A percentile compares a stretch with the other conserved stretches of the same genome.
Evolutionary conservation across 352 stramenopile species (phyloP).

Genomic region (Hyaloperonospora brassicae): DNA sequence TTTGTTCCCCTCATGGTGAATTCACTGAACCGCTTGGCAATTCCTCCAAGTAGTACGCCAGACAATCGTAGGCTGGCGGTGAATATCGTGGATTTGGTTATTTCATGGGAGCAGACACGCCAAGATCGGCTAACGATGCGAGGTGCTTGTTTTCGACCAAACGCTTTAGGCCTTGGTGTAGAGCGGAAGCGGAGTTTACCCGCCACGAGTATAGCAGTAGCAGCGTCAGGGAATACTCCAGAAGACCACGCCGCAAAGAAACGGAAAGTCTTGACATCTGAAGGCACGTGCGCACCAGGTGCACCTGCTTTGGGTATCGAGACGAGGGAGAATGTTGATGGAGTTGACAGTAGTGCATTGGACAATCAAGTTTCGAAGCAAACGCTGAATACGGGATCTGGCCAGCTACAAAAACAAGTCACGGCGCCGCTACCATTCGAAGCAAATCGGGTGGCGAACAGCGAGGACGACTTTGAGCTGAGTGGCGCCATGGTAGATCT

Average conservation of each 20-base stretch:
- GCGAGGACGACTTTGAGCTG: slow-evolving; percentile 83
- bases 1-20: slow-evolving; percentile 96
- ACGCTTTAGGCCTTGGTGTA: slow-evolving; percentile 14
- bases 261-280: slow-evolving; percentile 32
- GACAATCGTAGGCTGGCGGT: slow-evolving; percentile 92
- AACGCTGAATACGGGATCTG: background rate
- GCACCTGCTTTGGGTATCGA: slow-evolving; percentile 17
- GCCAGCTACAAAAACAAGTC: slow-evolving; percentile 15
- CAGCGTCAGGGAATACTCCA: slow-evolving; percentile 7
- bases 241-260: slow-evolving; percentile 36
- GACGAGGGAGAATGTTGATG: slow-evolving; percentile 6
- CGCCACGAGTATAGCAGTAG: slow-evolving; percentile 9
- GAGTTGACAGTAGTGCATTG: slow-evolving; percentile 2
- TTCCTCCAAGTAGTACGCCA: slow-evolving; percentile 87
- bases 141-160: slow-evolving; percentile 8
- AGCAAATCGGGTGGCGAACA: slow-evolving; percentile 23
- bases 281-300: slow-evolving; percentile 9
- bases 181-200: slow-evolving; percentile 35
- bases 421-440: slow-evolving; percentile 18
- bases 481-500: slow-evolving; percentile 85
- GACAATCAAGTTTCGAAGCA: slow-evolving; percentile 12
- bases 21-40: slow-evolving; percentile 92
- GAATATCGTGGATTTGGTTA: slow-evolving; percentile 92
- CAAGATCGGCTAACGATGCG: slow-evolving; percentile 52
- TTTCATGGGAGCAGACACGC: slow-evolving; percentile 91